Conservation (phyloP, 768 basidiomycete species). For the Cyathus striatus region DNA sequence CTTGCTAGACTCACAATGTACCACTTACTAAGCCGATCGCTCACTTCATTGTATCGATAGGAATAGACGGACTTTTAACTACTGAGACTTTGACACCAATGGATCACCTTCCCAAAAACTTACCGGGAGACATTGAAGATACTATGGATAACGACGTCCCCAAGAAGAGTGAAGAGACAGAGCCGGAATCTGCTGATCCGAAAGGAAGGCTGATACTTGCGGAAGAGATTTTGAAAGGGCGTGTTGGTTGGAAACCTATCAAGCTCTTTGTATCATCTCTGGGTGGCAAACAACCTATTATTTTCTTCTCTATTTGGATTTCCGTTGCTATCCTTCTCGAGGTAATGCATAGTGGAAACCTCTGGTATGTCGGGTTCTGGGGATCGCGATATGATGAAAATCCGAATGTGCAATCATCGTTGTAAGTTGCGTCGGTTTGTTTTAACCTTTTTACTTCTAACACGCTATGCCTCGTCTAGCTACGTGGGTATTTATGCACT, state of each 20-base stretch:
- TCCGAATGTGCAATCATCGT: constrained; percentile 17
- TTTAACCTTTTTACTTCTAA: neutral
- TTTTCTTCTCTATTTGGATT: constrained; percentile 23
- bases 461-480: constrained; percentile 18
- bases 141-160: neutral
- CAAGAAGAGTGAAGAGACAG: neutral
- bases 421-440: constrained; percentile 34
- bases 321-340: constrained; percentile 16
- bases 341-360: constrained; percentile 19
- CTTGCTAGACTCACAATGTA: constrained; percentile 41
- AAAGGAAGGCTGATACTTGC: constrained; percentile 56
- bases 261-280: constrained; percentile 27
- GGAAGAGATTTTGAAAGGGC: constrained; percentile 56
- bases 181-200: neutral
- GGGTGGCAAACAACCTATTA: constrained; percentile 21
- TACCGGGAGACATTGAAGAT: neutral
- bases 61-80: constrained; percentile 43
- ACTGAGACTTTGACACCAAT: constrained; percentile 17
- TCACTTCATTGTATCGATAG: constrained; percentile 49
- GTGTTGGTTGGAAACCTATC: constrained; percentile 44
- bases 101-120: neutral
- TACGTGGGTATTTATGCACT: constrained; percentile 31
- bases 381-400: constrained; percentile 36
- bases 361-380: constrained; percentile 39
- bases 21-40: constrained; percentile 47